Base-by-base conservation (phyloP, 23 red algal genomes). In the Agarophyton chilense region DNA sequence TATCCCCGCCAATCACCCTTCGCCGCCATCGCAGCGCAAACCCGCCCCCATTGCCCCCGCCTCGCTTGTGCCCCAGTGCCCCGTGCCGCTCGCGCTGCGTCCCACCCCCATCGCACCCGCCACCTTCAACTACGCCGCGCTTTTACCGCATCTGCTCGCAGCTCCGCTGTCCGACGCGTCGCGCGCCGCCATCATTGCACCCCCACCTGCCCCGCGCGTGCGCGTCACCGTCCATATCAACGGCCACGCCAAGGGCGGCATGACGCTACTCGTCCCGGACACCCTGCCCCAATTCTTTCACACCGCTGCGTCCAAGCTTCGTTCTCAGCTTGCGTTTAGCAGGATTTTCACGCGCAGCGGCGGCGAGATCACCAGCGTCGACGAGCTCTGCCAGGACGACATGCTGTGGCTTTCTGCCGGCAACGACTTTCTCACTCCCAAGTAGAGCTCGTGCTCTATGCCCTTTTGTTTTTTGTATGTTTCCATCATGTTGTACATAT, bases 331-430 rank as follows among this genome's bases (percentile, higher is more conserved):
- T 16, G 22, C 11, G 51, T 72, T 94, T 32, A n/a, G 22, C 17
- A 64, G 89, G 38, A 72, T 91, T 0, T 97, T 92, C 49, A 93
- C 95, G 12, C 52, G 95, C 26, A 91, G 86, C 41, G 95, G 95
- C 26, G 90, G 73, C 43, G 89, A 97, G 78, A 91, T 97, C 57
- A 77, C 38, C 25, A 47, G 43, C 38, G 28, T 93, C 1, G 90
- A 97, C 55, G 89, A 97, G 58, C 50, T 97, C 58, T 93, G 88
- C 36, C 79, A 66, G 10, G 95, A 90, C 36, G 95, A 97, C 79
- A 77, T 79, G 75, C 36, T 97, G 47, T 97, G 95, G 95, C 84
- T 97, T 31, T 97, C 95, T 16, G 34, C 52, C 51, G 95, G 95
- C 56, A 75, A 92, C 29, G 95, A 91, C 35, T 97, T 97, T 81